Evolutionary conservation across 2,329 filamentous ascomycete species (phyloP), one percentile per base, ranked within the genome.

Genomic region (Aspergillus persii): DNA sequence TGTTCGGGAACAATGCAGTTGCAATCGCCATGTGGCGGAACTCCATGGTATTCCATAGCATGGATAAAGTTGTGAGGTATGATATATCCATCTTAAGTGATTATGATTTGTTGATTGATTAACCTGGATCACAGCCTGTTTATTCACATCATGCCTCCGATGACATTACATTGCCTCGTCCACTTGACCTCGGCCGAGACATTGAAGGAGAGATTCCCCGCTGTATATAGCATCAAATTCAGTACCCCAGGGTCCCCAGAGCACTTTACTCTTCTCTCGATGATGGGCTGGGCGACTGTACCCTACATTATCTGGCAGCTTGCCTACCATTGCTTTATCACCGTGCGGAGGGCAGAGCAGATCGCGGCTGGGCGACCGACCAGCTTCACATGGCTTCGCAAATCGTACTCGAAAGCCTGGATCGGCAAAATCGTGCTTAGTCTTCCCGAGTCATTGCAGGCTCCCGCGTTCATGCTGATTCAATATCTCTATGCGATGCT

Each of bases 11-110:
- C 77, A 99, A 99, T 72, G 95, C 95, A 23, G 88, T 97, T 50
- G 95, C 95, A 11, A 98, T 99, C 74, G 92, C 95, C 72, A 95
- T 99, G 93, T 99, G 95, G 95, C 88, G 95, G 64, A 99, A 99
- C 75, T 97, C 93, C 33, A 85, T 99, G 71, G 95, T 99, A 50
- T 99, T 99, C 76, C 95, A 99, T 81, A 96, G 92, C 72, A 88
- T 99, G 77, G 95, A 99, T 82, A 99, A 99, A 77, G 92, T 98
- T 61, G 96, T 93, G 11, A 95, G 91, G 73, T 87, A 76, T 66
- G 79, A 46, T 3, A 23, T 8, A 18, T 15, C 3, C 26, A 33
- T 15, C 8, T n/a, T 46, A 23, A 56, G 12, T 41, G 18, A 2
- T 26, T 12, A 12, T 41, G 3, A 27, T 5, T 4, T 30, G 3